Conservation (phyloP, 495 filamentous ascomycete genomes). For the Cercophora sp. region DNA sequence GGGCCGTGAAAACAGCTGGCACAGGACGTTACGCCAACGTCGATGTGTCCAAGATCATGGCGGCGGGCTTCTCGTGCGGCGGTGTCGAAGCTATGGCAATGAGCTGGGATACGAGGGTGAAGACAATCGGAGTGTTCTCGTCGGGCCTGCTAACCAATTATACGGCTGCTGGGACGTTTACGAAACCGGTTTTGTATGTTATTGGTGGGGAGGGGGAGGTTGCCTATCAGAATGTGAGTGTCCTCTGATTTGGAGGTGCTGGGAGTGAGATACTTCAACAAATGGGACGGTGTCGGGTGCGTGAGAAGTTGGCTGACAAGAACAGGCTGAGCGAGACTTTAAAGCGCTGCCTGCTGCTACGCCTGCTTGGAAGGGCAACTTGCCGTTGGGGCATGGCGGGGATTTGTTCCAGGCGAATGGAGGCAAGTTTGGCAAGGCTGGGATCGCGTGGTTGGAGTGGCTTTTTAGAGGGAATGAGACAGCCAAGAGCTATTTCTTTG, state of each 20-base stretch:
- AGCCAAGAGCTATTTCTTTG: conserved; percentile 9
- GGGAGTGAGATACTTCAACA: too few relatives aligned
- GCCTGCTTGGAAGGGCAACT: conserved; percentile 37
- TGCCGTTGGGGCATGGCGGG: conserved; percentile 29
- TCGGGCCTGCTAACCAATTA: conserved; percentile 21
- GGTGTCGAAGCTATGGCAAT: conserved; percentile 28
- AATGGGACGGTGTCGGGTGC: too few relatives aligned
- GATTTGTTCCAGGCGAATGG: conserved; percentile 25
- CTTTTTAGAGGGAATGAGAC: conserved; percentile 15
- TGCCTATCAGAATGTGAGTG: conserved; percentile 29
- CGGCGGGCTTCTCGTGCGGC: conserved; percentile 22
- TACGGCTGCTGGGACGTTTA: conserved; percentile 12
- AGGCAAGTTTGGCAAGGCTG: conserved; percentile 28
- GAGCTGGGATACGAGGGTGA: conserved; percentile 16
- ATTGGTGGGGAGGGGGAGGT: conserved; percentile 26
- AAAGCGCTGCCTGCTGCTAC: conserved; percentile 16
- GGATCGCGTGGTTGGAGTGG: conserved; percentile 20
- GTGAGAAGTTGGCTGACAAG: too few relatives aligned
- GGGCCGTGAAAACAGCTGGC: conserved; percentile 25
- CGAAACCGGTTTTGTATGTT: conserved; percentile 23
- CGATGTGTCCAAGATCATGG: conserved; percentile 23
- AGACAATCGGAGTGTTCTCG: conserved; percentile 23
- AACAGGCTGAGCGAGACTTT: conserved; percentile 33
- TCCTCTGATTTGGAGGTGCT: too few relatives aligned
- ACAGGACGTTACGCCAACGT: conserved; percentile 27